phyloP scores from a whole-genome alignment of 371 early-diverging fungal genomes.

The Lichtheimia ramosa region DNA sequence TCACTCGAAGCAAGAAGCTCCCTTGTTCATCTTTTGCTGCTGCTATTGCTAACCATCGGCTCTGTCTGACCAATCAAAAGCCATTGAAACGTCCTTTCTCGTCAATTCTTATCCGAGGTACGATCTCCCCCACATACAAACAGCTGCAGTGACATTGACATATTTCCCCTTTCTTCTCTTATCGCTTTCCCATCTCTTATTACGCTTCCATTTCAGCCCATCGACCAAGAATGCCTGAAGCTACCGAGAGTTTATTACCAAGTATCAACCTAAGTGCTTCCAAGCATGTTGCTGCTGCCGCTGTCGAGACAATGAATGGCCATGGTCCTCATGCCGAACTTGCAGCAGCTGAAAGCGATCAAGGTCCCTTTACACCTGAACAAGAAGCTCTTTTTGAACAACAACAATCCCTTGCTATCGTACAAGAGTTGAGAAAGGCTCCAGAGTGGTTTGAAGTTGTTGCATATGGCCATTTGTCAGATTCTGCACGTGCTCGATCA shows the following conservation, averaged over 20 bases:
- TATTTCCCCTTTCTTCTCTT: background rate
- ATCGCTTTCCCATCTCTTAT: background rate
- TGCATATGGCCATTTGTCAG: conserved; percentile 39
- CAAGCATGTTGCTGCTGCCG: background rate
- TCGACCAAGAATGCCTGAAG: conserved; percentile 6
- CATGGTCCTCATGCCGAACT: conserved; percentile 10
- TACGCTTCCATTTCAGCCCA: background rate
- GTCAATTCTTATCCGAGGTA: too few species aligned
- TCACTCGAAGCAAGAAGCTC: background rate
- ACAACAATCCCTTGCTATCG: conserved; percentile 24
- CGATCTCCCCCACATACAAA: too few species aligned
- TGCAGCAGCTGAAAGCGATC: background rate
- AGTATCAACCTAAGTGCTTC: background rate
- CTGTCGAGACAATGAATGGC: conserved; percentile 2
- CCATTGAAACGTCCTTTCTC: too few species aligned
- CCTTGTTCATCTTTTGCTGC: too few species aligned
- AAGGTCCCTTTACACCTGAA: conserved; percentile 2
- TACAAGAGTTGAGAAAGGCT: conserved; percentile 25
- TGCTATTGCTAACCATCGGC: too few species aligned
- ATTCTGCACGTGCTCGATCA: conserved; percentile 38
- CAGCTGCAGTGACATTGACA: too few species aligned
- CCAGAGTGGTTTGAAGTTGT: conserved; percentile 39
- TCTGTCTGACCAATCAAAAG: too few species aligned
- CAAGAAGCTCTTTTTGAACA: conserved; percentile 17
- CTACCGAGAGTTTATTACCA: conserved; percentile 1